Conservation (phyloP, 2,329 filamentous ascomycete species). For the Exophiala spinifera region DNA sequence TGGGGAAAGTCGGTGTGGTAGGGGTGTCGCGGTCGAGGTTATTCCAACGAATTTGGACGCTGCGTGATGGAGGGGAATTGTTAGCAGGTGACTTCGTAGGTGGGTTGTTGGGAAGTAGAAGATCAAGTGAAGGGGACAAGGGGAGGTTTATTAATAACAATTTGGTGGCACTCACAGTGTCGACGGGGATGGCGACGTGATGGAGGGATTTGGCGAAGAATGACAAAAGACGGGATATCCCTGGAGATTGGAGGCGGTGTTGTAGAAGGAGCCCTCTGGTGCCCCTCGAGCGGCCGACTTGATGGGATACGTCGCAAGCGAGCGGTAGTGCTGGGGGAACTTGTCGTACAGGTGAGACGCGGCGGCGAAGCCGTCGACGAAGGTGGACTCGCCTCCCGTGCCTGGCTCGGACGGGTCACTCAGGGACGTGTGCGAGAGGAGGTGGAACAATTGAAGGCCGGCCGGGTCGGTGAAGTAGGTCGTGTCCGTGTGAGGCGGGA, state of each 20-base stretch:
- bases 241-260: constrained; percentile 56
- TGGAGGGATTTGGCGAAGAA: constrained; percentile 32
- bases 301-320: constrained; percentile 57
- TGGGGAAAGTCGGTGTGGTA: constrained; percentile 52
- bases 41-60: constrained; percentile 80
- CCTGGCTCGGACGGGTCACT: constrained; percentile 36
- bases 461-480: constrained; percentile 94
- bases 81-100: too few species aligned
- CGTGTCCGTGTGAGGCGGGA: constrained; percentile 87
- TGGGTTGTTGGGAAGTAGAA: too few species aligned
- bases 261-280: constrained; percentile 60
- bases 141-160: too few species aligned
- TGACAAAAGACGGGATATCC: constrained; percentile 69
- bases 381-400: constrained; percentile 71
- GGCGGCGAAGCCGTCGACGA: constrained; percentile 82
- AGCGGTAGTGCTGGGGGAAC: constrained; percentile 55
- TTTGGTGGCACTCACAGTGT: constrained; percentile 36
- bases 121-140: too few species aligned
- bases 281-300: constrained; percentile 83
- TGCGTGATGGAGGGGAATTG: too few species aligned
- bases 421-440: constrained; percentile 68
- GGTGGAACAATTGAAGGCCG: constrained; percentile 87
- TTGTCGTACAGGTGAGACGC: constrained; percentile 59
- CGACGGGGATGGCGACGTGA: constrained; percentile 28
- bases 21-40: constrained; percentile 74